Conservation (phyloP, 495 filamentous ascomycete genomes). For the Aspergillus bridgeri region DNA sequence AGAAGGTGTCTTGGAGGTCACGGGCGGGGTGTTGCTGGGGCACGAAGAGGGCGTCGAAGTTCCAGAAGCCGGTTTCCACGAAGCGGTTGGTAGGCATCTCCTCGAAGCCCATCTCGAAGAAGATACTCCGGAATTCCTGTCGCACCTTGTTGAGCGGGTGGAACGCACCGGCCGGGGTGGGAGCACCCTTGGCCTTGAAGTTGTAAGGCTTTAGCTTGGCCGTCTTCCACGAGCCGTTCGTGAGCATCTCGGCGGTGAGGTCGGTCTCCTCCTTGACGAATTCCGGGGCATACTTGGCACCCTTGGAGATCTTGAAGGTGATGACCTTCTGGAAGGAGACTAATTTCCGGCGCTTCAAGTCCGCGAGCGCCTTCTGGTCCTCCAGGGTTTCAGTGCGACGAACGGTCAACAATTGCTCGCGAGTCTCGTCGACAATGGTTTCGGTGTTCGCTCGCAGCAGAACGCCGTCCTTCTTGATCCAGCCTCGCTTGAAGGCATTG, state of each 20-base stretch:
- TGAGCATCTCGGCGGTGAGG: constrained; percentile 88
- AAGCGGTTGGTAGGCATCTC: constrained; percentile 57
- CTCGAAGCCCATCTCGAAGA: constrained; percentile 74
- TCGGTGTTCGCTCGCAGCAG: constrained; percentile 54
- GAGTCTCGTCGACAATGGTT: constrained; percentile 73
- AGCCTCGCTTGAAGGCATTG: constrained; percentile 93
- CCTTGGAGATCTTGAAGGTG: constrained; percentile 77
- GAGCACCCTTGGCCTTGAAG: constrained; percentile 85
- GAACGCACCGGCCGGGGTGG: constrained; percentile 75
- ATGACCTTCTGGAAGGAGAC: constrained; percentile 78
- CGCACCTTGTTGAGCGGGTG: constrained; percentile 95
- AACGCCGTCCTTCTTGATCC: constrained; percentile 88
- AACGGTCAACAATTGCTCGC: constrained; percentile 67
- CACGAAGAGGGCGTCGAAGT: constrained; percentile 95
- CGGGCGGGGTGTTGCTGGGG: constrained; percentile 97
- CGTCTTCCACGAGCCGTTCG: constrained; percentile 63
- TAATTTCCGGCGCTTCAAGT: constrained; percentile 87
- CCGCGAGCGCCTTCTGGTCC: constrained; percentile 68
- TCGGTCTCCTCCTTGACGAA: constrained; percentile 94
- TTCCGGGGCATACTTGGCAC: constrained; percentile 78
- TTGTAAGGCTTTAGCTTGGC: constrained; percentile 95
- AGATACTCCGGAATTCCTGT: constrained; percentile 90
- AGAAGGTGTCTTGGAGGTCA: constrained; percentile 97
- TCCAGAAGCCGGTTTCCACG: constrained; percentile 98
- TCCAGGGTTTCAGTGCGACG: constrained; percentile 62